Percentiles rank a stretch among this genome's conserved stretches.
These are phyloP conservation scores for Carex cristatella DNA, from an alignment of 176 grass and related monocot genomes.

Conservation along the genomic window DNA sequence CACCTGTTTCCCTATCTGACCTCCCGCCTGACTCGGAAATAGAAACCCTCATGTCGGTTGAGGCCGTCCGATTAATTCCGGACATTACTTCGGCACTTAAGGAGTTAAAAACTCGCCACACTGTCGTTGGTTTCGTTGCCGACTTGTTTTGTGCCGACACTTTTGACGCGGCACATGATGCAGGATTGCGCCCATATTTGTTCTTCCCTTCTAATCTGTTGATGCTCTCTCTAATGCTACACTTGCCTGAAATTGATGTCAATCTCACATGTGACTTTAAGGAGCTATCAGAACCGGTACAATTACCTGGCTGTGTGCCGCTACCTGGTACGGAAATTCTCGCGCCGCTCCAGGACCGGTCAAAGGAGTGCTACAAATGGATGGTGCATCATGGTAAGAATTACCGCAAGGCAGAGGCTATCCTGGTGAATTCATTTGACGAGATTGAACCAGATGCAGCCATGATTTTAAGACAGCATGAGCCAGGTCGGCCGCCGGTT, in stretches of 20 bases:
- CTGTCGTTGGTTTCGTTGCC: conserved; percentile 37
- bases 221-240: conserved; percentile 42
- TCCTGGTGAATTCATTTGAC: conserved; percentile 55
- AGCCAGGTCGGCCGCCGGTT: conserved; percentile 18
- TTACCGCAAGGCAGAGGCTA: conserved; percentile 19
- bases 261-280: conserved; percentile 27
- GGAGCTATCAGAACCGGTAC: conserved; percentile 40
- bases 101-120: not conserved
- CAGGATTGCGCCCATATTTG: conserved; percentile 34
- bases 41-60: conserved; percentile 27
- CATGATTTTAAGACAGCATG: not conserved
- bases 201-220: conserved; percentile 58
- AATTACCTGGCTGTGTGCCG: conserved; percentile 61
- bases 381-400: conserved; percentile 39
- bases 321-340: conserved; percentile 43
- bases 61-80: not conserved
- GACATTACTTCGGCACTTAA: not conserved
- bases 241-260: conserved; percentile 57
- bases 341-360: conserved; percentile 28
- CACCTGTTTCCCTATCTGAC: conserved; percentile 31
- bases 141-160: conserved; percentile 40
- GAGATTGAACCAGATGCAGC: conserved; percentile 37
- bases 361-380: conserved; percentile 29
- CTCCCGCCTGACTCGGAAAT: conserved; percentile 25
- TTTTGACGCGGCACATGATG: conserved; percentile 25